phyloP scores from a whole-genome alignment of 148 eudicot species.

The Rhododendron molle region DNA sequence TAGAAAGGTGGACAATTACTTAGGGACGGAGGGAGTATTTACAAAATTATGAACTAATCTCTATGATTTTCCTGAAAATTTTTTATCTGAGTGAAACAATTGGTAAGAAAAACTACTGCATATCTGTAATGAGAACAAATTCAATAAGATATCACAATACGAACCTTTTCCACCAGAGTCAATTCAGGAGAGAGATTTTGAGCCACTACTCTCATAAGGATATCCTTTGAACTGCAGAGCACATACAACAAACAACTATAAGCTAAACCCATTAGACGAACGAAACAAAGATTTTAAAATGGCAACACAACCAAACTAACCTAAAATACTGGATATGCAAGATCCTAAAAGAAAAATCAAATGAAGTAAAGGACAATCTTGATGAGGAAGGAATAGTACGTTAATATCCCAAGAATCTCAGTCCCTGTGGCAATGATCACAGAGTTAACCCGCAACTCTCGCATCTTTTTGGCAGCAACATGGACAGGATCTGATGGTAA shows the following conservation, averaged over 20 bases:
- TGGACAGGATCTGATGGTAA: conserved; percentile 77
- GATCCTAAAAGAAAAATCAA: not conserved
- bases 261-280: not conserved
- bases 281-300: not conserved
- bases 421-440: conserved; percentile 54
- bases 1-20: too few relatives aligned
- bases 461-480: conserved; percentile 88
- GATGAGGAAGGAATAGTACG: conserved; percentile 42
- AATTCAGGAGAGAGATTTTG: conserved; percentile 78
- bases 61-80: not conserved
- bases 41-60: not conserved
- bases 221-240: conserved; percentile 75
- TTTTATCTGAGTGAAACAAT: not conserved
- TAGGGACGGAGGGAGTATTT: too few relatives aligned
- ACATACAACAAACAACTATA: conserved; percentile 7
- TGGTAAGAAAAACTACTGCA: not conserved
- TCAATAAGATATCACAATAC: not conserved
- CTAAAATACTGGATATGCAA: conserved; percentile 7
- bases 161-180: conserved; percentile 87
- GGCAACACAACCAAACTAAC: not conserved
- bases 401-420: conserved; percentile 80
- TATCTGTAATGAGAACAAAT: not conserved
- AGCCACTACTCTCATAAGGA: conserved; percentile 92
- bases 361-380: conserved; percentile 5
- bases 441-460: conserved; percentile 65